Conservation (phyloP, 139 green algal genomes). For the Raphidocelis subcapitata region DNA sequence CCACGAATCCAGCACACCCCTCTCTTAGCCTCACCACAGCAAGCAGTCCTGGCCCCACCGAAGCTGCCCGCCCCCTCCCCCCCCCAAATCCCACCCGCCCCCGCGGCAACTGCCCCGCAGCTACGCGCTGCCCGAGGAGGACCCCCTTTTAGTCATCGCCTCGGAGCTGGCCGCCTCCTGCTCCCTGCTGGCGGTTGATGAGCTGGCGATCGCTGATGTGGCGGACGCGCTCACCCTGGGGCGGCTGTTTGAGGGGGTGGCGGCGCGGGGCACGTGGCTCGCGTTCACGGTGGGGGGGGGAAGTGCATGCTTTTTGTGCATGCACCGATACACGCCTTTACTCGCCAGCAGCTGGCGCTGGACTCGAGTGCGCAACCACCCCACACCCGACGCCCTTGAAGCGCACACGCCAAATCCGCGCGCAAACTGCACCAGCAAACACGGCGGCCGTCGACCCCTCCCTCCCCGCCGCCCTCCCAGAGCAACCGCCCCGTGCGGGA, state of each 20-base stretch:
- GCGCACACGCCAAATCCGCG: no score
- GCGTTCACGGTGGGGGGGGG: background rate
- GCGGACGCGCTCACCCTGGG: conserved; percentile 86
- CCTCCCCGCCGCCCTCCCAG: background rate
- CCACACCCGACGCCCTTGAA: no score
- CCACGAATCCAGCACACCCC: no score
- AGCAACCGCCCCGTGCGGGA: conserved; percentile 58
- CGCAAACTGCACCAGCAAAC: no score
- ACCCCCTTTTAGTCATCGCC: conserved; percentile 75
- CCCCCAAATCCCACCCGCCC: background rate
- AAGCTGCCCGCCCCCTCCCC: background rate
- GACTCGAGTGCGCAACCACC: no score
- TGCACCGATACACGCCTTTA: no score
- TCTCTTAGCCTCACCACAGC: background rate
- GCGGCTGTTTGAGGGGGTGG: conserved; percentile 59
- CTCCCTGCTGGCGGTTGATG: conserved; percentile 84
- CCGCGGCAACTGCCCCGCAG: conserved; percentile 4
- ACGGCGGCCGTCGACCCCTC: no score
- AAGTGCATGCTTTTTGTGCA: no score
- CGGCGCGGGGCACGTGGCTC: conserved; percentile 2
- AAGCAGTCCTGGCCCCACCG: background rate
- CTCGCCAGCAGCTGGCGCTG: no score
- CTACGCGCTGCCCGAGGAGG: conserved; percentile 40
- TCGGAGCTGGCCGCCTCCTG: conserved; percentile 38
- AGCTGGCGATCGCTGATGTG: conserved; percentile 93